Evolutionary conservation across 2,329 filamentous ascomycete genomes (phyloP).

Genomic region (Clonostachys chloroleuca): DNA sequence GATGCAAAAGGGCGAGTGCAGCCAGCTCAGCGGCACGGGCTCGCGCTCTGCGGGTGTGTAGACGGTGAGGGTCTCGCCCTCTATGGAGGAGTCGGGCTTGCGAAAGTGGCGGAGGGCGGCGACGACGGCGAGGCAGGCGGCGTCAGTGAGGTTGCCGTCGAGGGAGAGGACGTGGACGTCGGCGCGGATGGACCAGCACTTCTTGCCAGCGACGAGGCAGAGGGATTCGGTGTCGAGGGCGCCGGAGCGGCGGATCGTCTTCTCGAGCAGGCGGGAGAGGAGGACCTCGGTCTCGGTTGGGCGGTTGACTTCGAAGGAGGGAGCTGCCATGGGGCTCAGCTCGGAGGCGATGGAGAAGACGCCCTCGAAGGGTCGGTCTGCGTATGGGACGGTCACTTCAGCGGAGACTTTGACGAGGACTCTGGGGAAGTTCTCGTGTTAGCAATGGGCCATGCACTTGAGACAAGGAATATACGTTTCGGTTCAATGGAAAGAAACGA

Average conservation of each 20-base stretch:
- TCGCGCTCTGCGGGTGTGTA: slow-evolving; percentile 83
- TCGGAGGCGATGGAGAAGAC: slow-evolving; percentile 91
- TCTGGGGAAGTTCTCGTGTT: slow-evolving; percentile 39
- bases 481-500: neutral
- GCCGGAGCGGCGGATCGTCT: slow-evolving; percentile 86
- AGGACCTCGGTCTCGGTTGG: slow-evolving; percentile 81
- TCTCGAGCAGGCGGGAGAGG: slow-evolving; percentile 85
- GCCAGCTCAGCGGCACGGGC: slow-evolving; percentile 82
- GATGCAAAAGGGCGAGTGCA: slow-evolving; percentile 88
- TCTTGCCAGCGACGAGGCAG: slow-evolving; percentile 84
- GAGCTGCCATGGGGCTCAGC: slow-evolving; percentile 86
- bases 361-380: slow-evolving; percentile 91
- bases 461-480: too few species aligned
- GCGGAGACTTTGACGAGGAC: slow-evolving; percentile 82
- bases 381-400: slow-evolving; percentile 79
- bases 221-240: slow-evolving; percentile 94
- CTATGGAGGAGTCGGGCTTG: slow-evolving; percentile 82
- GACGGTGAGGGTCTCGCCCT: slow-evolving; percentile 78
- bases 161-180: slow-evolving; percentile 90
- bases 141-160: slow-evolving; percentile 86
- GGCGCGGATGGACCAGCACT: slow-evolving; percentile 87
- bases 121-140: slow-evolving; percentile 80
- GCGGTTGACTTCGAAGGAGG: slow-evolving; percentile 81
- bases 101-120: slow-evolving; percentile 88
- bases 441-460: neutral